Percentiles rank a stretch among this genome's conserved stretches.
Conservation (phyloP, 768 basidiomycete genomes). For the Suillus sp. region DNA sequence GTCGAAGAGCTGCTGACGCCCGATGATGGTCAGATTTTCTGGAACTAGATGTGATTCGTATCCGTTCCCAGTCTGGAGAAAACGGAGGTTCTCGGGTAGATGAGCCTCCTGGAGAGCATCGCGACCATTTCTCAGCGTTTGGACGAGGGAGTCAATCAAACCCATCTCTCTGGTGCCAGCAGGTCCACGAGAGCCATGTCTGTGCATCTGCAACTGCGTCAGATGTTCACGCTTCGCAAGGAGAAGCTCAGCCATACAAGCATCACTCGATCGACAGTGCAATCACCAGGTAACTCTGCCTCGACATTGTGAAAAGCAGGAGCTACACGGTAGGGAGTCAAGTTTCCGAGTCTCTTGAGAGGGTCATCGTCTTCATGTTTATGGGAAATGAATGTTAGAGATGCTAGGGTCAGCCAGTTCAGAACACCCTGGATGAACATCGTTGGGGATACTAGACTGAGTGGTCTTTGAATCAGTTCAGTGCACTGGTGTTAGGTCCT, state of each 20-base stretch:
- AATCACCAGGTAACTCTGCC: slow-evolving; percentile 32
- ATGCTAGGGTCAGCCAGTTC: slow-evolving; percentile 6
- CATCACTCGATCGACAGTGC: slow-evolving; percentile 36
- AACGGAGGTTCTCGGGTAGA: slow-evolving; percentile 37
- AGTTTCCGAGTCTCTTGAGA: slow-evolving; percentile 28
- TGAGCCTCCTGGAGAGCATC: slow-evolving; percentile 28
- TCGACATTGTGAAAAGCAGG: slow-evolving; percentile 28
- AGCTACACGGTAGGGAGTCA: slow-evolving; percentile 34
- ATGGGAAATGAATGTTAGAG: background rate
- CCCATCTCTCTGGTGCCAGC: slow-evolving; percentile 25
- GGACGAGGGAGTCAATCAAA: slow-evolving; percentile 36
- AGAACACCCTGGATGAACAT: slow-evolving; percentile 7
- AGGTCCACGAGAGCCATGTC: slow-evolving; percentile 45
- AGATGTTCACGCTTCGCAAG: background rate
- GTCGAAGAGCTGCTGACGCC: slow-evolving; percentile 41
- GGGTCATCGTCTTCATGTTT: background rate
- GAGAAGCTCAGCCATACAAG: slow-evolving; percentile 22
- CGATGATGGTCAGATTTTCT: slow-evolving; percentile 40
- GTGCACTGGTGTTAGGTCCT: background rate
- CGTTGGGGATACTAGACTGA: background rate
- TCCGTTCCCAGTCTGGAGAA: slow-evolving; percentile 36
- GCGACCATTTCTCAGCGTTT: slow-evolving; percentile 30
- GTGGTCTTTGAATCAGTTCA: background rate
- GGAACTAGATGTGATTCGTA: slow-evolving; percentile 37
- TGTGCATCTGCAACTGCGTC: slow-evolving; percentile 34